phyloP scores from a whole-genome alignment of 306 rosid species.

The Cucurbita moschata region DNA sequence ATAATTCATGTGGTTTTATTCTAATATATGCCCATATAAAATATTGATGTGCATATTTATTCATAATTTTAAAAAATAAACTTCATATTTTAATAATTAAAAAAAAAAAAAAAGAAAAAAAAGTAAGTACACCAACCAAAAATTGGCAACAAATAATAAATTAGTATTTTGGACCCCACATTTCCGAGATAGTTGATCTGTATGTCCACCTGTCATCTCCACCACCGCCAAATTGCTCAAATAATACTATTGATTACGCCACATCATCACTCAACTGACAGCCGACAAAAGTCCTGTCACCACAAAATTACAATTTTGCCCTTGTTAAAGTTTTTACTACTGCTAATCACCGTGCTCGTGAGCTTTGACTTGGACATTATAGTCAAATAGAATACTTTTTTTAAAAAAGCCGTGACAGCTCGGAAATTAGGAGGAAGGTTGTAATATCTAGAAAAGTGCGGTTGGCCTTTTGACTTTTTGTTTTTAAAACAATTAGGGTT shows the following conservation, averaged over 20 bases:
- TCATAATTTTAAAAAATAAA: too few relatives aligned
- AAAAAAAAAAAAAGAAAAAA: too few relatives aligned
- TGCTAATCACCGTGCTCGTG: background rate
- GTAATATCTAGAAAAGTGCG: background rate
- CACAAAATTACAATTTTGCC: background rate
- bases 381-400: background rate
- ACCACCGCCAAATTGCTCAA: background rate
- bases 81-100: too few relatives aligned
- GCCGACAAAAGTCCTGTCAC: background rate
- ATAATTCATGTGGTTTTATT: too few relatives aligned
- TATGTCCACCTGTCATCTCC: background rate
- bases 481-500: too few relatives aligned
- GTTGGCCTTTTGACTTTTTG: background rate
- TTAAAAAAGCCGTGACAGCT: background rate
- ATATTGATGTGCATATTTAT: too few relatives aligned
- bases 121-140: background rate
- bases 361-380: background rate
- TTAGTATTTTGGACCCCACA: background rate
- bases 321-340: background rate
- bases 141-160: background rate
- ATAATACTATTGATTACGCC: background rate
- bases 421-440: background rate
- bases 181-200: background rate
- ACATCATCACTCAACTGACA: background rate
- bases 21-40: too few relatives aligned